Percentiles rank a stretch among this genome's conserved stretches.
Conservation (phyloP, 2,329 filamentous ascomycete genomes). For the Teratosphaeria destructans region DNA sequence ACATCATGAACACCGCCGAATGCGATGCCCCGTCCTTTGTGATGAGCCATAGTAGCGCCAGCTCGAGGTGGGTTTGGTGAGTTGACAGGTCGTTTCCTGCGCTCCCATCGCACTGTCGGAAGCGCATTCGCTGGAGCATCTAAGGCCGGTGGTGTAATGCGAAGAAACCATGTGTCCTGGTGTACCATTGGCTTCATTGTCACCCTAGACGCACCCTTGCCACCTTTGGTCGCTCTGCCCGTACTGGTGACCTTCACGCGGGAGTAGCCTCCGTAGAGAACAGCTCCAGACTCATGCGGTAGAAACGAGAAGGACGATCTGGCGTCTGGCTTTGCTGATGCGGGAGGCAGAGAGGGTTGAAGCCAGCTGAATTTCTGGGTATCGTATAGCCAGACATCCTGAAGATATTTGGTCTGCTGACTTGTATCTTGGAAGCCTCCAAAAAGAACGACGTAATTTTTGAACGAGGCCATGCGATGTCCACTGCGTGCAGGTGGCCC, state of each 20-base stretch:
- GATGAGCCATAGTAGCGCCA: conserved; percentile 85
- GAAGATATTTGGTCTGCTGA: conserved; percentile 85
- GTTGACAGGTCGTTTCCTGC: conserved; percentile 84
- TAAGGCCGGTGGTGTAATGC: conserved; percentile 60
- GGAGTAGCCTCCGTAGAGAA: conserved; percentile 88
- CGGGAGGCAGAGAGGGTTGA: conserved; percentile 61
- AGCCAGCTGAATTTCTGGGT: conserved; percentile 79
- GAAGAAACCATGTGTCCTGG: conserved; percentile 88
- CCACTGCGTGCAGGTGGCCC: conserved; percentile 78
- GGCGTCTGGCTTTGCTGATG: conserved; percentile 71
- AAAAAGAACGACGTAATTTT: conserved; percentile 92
- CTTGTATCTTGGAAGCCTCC: conserved; percentile 97
- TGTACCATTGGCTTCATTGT: conserved; percentile 80
- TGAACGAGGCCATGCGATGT: conserved; percentile 75
- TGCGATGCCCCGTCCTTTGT: conserved; percentile 83
- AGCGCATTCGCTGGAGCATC: conserved; percentile 56
- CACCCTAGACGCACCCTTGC: conserved; percentile 45
- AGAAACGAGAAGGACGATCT: conserved; percentile 86
- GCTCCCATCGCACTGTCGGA: conserved; percentile 80
- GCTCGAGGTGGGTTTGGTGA: conserved; percentile 72
- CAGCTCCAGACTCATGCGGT: conserved; percentile 80
- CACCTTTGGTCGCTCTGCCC: conserved; percentile 54
- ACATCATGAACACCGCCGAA: conserved; percentile 78
- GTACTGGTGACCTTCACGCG: conserved; percentile 62
- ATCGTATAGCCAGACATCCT: conserved; percentile 93